These are phyloP conservation scores for Boletus edulis DNA, from an alignment of 768 basidiomycete species.

Conservation along the genomic window DNA sequence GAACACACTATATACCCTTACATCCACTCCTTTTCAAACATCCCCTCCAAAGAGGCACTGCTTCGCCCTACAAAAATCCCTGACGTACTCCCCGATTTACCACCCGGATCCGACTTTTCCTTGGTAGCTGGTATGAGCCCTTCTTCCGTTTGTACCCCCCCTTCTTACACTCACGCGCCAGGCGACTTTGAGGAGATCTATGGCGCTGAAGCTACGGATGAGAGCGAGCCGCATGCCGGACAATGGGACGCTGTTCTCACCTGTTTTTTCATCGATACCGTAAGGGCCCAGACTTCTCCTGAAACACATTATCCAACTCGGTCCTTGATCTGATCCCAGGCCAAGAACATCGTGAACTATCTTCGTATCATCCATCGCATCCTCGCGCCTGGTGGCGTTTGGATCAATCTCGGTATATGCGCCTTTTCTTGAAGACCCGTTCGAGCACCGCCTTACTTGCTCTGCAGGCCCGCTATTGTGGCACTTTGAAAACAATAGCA, in stretches of 20 bases:
- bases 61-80: slow-evolving; percentile 73
- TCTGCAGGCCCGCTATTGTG: slow-evolving; percentile 82
- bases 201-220: slow-evolving; percentile 48
- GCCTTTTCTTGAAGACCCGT: not conserved
- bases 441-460: not conserved
- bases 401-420: slow-evolving; percentile 72
- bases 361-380: slow-evolving; percentile 83
- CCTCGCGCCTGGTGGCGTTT: slow-evolving; percentile 81
- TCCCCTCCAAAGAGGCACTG: slow-evolving; percentile 54
- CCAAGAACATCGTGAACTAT: slow-evolving; percentile 90
- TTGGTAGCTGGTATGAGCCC: slow-evolving; percentile 71
- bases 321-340: slow-evolving; percentile 41
- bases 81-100: slow-evolving; percentile 76
- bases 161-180: slow-evolving; percentile 19
- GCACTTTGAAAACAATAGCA: slow-evolving; percentile 92
- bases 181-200: slow-evolving; percentile 96
- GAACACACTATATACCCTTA: slow-evolving; percentile 84
- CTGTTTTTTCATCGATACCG: slow-evolving; percentile 97
- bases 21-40: slow-evolving; percentile 90
- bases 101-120: slow-evolving; percentile 65
- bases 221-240: slow-evolving; percentile 66
- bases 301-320: not conserved
- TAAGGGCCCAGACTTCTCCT: slow-evolving; percentile 21
- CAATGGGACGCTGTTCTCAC: slow-evolving; percentile 89
- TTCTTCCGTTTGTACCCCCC: not conserved